Evolutionary conservation across 2,329 filamentous ascomycete species (phyloP), one percentile per base, ranked within the genome.

Genomic region (Pseudocercospora cruenta): DNA sequence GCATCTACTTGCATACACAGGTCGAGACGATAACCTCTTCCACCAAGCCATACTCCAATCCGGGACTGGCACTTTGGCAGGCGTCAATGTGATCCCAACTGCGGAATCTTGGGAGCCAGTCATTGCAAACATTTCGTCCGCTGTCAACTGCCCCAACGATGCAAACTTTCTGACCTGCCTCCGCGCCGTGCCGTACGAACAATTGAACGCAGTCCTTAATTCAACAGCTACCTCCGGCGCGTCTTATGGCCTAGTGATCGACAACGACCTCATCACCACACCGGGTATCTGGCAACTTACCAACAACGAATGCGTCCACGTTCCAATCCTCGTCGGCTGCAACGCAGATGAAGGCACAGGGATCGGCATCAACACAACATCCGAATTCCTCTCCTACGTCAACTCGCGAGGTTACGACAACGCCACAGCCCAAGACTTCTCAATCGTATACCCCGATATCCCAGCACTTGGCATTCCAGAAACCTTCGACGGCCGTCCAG

Each of bases 21-120:
- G 87, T 0, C 74, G 82, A 49, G 79, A 87, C 64, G 83, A 88
- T 58, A 77, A 78, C 3, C 78, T 89, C 0, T 89, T 88, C 74
- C 80, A 83, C 4, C 82, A 76, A 19, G 85, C 80, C 2, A 85
- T 88, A 31, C 76, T 81, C 47, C 76, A 88, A 19, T 83, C 82
- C 0, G 82, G 84, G 24, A 24, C 55, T 10, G n/a, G 33, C 8
- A 58, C 28, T 43, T 43, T 58, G 33, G 77, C 75, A 31, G 80
- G 22, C 82, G 81, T 66, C 4, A 73, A 58, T 2, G 61, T 67
- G 1, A 26, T 28, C 1, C 63, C 70, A 9, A 69, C 65, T 5
- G 66, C 70, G 0, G 65, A 68, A n/a, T 49, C 63, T 9, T 73
- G 72, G 72, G 71, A 71, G 43, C 71, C 70, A 21, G 65, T 73